These are phyloP conservation scores for Phytophthora ohioensis DNA, from an alignment of 352 stramenopile species.

Conservation along the genomic window DNA sequence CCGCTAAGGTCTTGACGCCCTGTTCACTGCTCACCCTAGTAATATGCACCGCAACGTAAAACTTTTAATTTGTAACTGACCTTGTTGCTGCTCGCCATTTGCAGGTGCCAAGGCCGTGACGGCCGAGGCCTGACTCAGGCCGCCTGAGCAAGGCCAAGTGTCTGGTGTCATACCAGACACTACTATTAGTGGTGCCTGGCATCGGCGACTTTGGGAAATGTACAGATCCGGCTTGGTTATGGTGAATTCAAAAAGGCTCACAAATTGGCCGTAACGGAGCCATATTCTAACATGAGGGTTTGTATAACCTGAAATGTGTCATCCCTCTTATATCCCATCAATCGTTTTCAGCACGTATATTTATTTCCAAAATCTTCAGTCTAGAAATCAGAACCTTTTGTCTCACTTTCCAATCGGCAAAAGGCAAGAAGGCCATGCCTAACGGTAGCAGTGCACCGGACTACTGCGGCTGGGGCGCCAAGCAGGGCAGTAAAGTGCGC, in stretches of 20 bases:
- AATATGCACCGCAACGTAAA: neutral
- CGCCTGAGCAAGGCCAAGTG: slow-evolving; percentile 92
- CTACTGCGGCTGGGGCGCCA: slow-evolving; percentile 72
- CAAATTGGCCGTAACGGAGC: neutral
- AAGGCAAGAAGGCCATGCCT: slow-evolving; percentile 4
- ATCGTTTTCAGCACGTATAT: slow-evolving; percentile 1
- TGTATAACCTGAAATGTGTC: neutral
- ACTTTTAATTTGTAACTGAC: slow-evolving; percentile 1
- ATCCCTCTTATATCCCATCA: neutral
- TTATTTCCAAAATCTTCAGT: slow-evolving; percentile 10
- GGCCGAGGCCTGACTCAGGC: slow-evolving; percentile 54
- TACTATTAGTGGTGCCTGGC: slow-evolving; percentile 68
- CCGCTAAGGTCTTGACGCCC: slow-evolving; percentile 85
- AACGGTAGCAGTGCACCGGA: slow-evolving; percentile 20
- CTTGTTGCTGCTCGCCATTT: neutral
- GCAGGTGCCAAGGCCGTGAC: slow-evolving; percentile 83
- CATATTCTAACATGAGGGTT: slow-evolving; percentile 15
- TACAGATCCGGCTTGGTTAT: slow-evolving; percentile 1
- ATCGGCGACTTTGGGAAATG: slow-evolving; percentile 92
- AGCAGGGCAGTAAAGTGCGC: slow-evolving; percentile 75
- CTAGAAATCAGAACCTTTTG: slow-evolving; percentile 21
- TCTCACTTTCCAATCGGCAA: slow-evolving; percentile 17
- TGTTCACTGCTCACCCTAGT: slow-evolving; percentile 79
- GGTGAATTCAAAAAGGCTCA: slow-evolving; percentile 5
- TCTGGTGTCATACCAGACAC: slow-evolving; percentile 51